phyloP scores from a whole-genome alignment of 345 rosid species.

The Brassica incana region DNA sequence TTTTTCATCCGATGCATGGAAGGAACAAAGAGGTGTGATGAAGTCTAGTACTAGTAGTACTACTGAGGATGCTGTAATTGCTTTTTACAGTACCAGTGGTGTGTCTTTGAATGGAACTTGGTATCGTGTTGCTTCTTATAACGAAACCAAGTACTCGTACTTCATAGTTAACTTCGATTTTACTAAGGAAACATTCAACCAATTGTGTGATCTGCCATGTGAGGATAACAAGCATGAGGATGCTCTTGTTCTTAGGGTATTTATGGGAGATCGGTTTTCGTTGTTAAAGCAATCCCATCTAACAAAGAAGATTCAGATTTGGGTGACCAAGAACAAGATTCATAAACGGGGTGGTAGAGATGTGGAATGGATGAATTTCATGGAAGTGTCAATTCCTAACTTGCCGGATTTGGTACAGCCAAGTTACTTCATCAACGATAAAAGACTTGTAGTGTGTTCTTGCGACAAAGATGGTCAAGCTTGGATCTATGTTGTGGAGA shows the following conservation, averaged over 20 bases:
- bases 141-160: background rate
- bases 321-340: background rate
- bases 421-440: background rate
- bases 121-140: conserved; percentile 1
- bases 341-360: background rate
- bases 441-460: background rate
- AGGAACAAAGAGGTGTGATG: background rate
- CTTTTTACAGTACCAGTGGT: background rate
- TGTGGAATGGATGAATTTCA: background rate
- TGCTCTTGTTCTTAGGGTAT: background rate
- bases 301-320: background rate
- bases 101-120: conserved; percentile 10
- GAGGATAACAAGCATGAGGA: background rate
- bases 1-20: conserved; percentile 7
- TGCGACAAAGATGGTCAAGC: background rate
- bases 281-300: background rate
- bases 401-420: background rate
- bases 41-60: background rate
- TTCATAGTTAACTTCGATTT: background rate
- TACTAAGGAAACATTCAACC: background rate
- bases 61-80: background rate
- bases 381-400: background rate
- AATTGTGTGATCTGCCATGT: background rate
- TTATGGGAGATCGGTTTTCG: background rate
- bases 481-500: background rate